phyloP scores from a whole-genome alignment of 441 rosid species.

The Erysimum cheiri region DNA sequence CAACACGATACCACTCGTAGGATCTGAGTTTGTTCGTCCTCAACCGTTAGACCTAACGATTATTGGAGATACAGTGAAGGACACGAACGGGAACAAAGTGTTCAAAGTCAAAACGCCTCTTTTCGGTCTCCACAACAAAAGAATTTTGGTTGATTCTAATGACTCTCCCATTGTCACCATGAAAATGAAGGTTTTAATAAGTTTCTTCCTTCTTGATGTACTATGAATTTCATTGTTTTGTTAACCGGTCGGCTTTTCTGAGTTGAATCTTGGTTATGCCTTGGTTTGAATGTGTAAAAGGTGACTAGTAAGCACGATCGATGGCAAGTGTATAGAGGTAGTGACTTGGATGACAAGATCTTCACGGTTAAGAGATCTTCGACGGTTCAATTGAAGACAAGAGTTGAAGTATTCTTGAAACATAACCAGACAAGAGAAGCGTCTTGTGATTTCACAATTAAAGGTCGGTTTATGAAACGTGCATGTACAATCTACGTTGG shows the following conservation, averaged over 20 bases:
- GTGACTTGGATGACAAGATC: slow-evolving; percentile 40
- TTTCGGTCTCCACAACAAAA: slow-evolving; percentile 46
- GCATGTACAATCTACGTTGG: slow-evolving; percentile 40
- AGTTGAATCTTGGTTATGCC: slow-evolving; percentile 13
- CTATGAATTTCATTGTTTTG: neutral
- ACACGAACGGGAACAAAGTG: slow-evolving; percentile 30
- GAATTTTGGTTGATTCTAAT: slow-evolving; percentile 39
- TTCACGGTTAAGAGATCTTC: slow-evolving; percentile 46
- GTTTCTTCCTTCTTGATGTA: neutral
- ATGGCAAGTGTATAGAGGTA: slow-evolving; percentile 49
- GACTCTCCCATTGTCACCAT: slow-evolving; percentile 44
- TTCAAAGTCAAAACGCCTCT: slow-evolving; percentile 47
- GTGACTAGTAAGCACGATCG: slow-evolving; percentile 48
- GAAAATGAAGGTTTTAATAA: slow-evolving; percentile 43
- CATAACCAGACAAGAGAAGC: slow-evolving; percentile 40
- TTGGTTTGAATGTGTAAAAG: slow-evolving; percentile 33
- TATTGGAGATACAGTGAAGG: slow-evolving; percentile 41
- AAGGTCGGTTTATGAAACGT: slow-evolving; percentile 50
- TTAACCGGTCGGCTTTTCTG: neutral
- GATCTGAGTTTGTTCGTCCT: slow-evolving; percentile 36
- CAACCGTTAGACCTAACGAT: slow-evolving; percentile 36
- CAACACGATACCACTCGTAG: slow-evolving; percentile 31
- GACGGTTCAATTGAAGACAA: slow-evolving; percentile 43
- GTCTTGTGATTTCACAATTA: slow-evolving; percentile 45
- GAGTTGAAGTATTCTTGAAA: slow-evolving; percentile 48